Evolutionary conservation across 768 basidiomycete species (phyloP), one percentile per base, ranked within the genome.

Genomic region (Collybia nuda): DNA sequence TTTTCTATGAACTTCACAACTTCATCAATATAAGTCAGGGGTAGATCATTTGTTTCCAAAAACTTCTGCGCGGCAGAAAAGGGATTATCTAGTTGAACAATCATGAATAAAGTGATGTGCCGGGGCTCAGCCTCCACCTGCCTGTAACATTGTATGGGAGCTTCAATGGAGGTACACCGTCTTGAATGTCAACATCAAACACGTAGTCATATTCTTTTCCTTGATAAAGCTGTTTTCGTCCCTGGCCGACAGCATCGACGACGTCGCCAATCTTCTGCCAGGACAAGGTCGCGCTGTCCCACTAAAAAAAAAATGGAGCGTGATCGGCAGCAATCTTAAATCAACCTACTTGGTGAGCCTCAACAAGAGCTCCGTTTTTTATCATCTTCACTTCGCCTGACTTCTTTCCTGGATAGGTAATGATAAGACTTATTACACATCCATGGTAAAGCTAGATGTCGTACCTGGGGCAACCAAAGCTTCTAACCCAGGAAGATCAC

Each of bases 141-240:
- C 94, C 95, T 40, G 83, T 80, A 21, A 81, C 84, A 64, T 98
- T 98, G 67, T 91, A 98, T 0, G 96, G 96, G 18, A 99, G 77
- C 63, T 98, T 98, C 56, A 98, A 74, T 6, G 95, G 86, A 9
- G 96, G 95, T 14, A 82, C 84, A 2, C 94, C 95, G 52, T 97
- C 96, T 61, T 92, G 80, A 22, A 98, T 87, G 61, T 98, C 97
- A 29, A 99, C 95, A 62, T 97, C 95, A 61, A 98, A 98, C n/a
- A 99, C 96, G 61, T 97, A 97, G 69, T 99, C 97, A 62, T 95
- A 99, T 69, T 98, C 96, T 62, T 87, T 86, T 15, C 97, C 97
- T 58, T 93, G 69, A 62, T 89, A 88, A n/a, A 97, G 77, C 67
- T 95, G 91, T 68, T 91, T 95, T 50, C 93, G 79, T n/a, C 84